Conservation (phyloP, 1,139 yeast species). For the Suhomyces bribrorum region DNA sequence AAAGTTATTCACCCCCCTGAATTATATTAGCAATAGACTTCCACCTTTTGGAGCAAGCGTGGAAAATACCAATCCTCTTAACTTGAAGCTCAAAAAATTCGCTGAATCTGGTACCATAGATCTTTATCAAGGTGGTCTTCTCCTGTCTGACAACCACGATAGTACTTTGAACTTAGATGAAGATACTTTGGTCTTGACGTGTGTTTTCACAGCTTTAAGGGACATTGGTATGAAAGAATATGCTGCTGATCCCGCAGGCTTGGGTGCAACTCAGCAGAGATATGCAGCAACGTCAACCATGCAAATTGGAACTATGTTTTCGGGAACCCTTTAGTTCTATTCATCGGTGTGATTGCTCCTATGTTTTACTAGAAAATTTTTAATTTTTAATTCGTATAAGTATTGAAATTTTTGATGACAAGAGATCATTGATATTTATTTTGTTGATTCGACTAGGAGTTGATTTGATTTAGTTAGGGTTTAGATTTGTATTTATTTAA, state of each 20-base stretch:
- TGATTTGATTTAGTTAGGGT: too few relatives aligned
- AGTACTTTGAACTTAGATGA: conserved; percentile 36
- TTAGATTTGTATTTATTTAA: background rate
- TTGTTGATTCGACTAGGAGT: too few relatives aligned
- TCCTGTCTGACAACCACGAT: conserved; percentile 21
- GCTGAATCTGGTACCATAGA: conserved; percentile 39
- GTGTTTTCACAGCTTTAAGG: conserved; percentile 35
- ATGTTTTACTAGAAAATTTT: too few relatives aligned
- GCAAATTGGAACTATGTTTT: background rate
- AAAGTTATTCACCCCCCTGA: conserved; percentile 3
- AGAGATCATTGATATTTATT: too few relatives aligned
- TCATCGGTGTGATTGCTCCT: too few relatives aligned
- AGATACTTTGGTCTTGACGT: conserved; percentile 35
- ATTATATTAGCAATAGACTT: conserved; percentile 31
- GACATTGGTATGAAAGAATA: conserved; percentile 34
- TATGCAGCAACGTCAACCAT: background rate
- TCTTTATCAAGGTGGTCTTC: conserved; percentile 34
- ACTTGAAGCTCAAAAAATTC: conserved; percentile 35
- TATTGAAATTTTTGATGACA: too few relatives aligned
- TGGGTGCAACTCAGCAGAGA: background rate
- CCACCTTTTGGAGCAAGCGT: conserved; percentile 46
- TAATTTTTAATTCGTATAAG: too few relatives aligned
- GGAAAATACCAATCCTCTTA: conserved; percentile 22
- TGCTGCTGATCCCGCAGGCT: conserved; percentile 10
- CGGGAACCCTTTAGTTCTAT: too few relatives aligned